These are phyloP conservation scores for Nannochloropsis granulata DNA, from an alignment of 108 stramenopile species.

Conservation along the genomic window DNA sequence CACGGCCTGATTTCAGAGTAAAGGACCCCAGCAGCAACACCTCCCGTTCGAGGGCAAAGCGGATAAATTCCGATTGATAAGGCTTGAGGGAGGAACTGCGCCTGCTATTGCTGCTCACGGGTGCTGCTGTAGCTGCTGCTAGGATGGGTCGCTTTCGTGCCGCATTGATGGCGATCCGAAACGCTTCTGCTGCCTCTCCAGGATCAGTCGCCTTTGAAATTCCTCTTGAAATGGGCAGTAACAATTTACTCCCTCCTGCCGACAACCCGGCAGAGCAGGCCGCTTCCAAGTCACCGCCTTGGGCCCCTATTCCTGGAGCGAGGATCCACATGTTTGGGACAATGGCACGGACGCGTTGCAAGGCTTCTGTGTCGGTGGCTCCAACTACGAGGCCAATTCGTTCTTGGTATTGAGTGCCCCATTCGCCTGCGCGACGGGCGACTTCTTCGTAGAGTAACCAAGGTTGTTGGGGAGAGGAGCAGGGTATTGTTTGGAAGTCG, in stretches of 20 bases:
- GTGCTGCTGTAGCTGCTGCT: not conserved
- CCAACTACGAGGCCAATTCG: slow-evolving; percentile 88
- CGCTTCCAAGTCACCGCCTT: slow-evolving; percentile 73
- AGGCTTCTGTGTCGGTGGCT: slow-evolving; percentile 74
- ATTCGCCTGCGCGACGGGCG: slow-evolving; percentile 46
- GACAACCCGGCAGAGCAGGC: slow-evolving; percentile 64
- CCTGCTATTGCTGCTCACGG: not conserved
- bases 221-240: slow-evolving; percentile 84
- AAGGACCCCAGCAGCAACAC: slow-evolving; percentile 90
- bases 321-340: slow-evolving; percentile 77
- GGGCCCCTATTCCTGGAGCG: slow-evolving; percentile 85
- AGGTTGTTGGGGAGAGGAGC: not conserved
- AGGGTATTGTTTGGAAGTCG: slow-evolving; percentile 58
- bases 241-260: slow-evolving; percentile 55
- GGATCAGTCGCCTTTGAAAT: slow-evolving; percentile 66
- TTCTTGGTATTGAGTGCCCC: slow-evolving; percentile 14
- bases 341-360: slow-evolving; percentile 54
- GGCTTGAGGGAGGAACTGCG: not conserved
- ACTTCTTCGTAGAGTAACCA: slow-evolving; percentile 67
- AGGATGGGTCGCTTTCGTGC: not conserved
- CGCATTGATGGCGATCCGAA: slow-evolving; percentile 50
- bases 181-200: slow-evolving; percentile 53
- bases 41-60: slow-evolving; percentile 65
- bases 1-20: slow-evolving; percentile 89
- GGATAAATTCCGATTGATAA: slow-evolving; percentile 74